Percentiles rank a stretch among this genome's conserved stretches.
Evolutionary conservation across 768 basidiomycete genomes (phyloP).

Genomic region (Lentinula aciculospora): DNA sequence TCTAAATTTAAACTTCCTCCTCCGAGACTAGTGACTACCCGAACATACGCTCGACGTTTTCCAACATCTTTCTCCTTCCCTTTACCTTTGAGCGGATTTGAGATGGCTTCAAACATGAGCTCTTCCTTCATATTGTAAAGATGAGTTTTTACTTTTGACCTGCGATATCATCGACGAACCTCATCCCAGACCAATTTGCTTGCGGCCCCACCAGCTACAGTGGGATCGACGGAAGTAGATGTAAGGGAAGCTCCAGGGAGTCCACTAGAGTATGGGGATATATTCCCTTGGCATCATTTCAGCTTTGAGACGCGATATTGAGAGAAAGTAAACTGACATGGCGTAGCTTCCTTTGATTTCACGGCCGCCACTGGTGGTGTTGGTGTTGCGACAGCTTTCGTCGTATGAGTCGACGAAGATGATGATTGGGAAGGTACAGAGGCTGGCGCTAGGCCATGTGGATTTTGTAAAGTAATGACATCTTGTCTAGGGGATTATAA

Average conservation of each 20-base stretch:
- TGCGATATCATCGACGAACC: conserved; percentile 26
- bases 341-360: conserved; percentile 51
- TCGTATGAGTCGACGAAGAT: conserved; percentile 23
- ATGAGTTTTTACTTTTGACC: not conserved
- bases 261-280: conserved; percentile 89
- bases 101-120: conserved; percentile 94
- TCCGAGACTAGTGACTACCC: conserved; percentile 93
- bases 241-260: conserved; percentile 90
- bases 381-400: conserved; percentile 30
- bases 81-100: conserved; percentile 74
- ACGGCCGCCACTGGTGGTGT: conserved; percentile 22
- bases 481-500: conserved; percentile 52
- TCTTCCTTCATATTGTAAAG: conserved; percentile 59
- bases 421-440: conserved; percentile 31
- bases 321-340: conserved; percentile 44
- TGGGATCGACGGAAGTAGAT: conserved; percentile 84
- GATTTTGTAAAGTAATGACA: conserved; percentile 91
- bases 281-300: conserved; percentile 54
- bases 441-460: conserved; percentile 65
- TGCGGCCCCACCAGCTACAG: conserved; percentile 40
- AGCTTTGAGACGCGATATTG: not conserved
- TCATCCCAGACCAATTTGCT: conserved; percentile 95
- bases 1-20: conserved; percentile 78
- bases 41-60: conserved; percentile 89
- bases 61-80: conserved; percentile 92